phyloP scores from a whole-genome alignment of 2,329 filamentous ascomycete genomes.

The Reticulascus tulasneorum region DNA sequence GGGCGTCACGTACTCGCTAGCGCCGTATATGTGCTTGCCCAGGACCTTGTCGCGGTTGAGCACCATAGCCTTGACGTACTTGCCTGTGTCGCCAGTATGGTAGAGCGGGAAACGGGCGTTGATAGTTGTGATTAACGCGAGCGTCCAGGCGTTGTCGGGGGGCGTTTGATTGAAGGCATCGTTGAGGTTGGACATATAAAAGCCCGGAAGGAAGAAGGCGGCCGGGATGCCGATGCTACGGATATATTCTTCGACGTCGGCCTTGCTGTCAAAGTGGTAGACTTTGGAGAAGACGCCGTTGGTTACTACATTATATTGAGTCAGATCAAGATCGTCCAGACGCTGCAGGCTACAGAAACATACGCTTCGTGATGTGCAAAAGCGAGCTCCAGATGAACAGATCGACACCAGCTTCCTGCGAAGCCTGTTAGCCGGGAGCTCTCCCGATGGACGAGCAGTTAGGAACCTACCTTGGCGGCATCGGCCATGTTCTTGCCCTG shows the following conservation, averaged over 20 bases:
- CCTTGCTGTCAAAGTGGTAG: slow-evolving; percentile 55
- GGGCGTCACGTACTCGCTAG: slow-evolving; percentile 31
- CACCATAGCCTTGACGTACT: slow-evolving; percentile 27
- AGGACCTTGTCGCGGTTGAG: slow-evolving; percentile 16
- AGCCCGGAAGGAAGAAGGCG: slow-evolving; percentile 48
- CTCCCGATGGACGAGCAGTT: too few species aligned
- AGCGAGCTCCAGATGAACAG: slow-evolving; percentile 43
- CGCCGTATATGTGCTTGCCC: slow-evolving; percentile 31
- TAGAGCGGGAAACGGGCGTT: too few species aligned
- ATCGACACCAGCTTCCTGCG: slow-evolving; percentile 30
- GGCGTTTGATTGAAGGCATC: slow-evolving; percentile 20
- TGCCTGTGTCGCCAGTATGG: slow-evolving; percentile 38
- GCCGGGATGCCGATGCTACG: slow-evolving; percentile 39
- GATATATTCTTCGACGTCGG: slow-evolving; percentile 51
- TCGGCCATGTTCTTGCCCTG: slow-evolving; percentile 46
- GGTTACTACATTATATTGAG: slow-evolving; percentile 24
- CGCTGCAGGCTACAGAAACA: slow-evolving; percentile 14
- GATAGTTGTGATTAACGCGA: slow-evolving; percentile 30
- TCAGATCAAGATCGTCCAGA: not conserved
- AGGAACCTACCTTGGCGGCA: slow-evolving; percentile 35
- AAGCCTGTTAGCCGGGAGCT: slow-evolving; percentile 10
- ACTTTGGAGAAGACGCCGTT: slow-evolving; percentile 36
- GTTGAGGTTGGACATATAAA: slow-evolving; percentile 50
- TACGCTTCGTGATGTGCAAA: slow-evolving; percentile 33
- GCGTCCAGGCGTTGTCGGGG: slow-evolving; percentile 26